Percentiles rank a stretch among this genome's conserved stretches.
Evolutionary conservation across 2,329 filamentous ascomycete species (phyloP).

Genomic region (Colletotrichum sojae): DNA sequence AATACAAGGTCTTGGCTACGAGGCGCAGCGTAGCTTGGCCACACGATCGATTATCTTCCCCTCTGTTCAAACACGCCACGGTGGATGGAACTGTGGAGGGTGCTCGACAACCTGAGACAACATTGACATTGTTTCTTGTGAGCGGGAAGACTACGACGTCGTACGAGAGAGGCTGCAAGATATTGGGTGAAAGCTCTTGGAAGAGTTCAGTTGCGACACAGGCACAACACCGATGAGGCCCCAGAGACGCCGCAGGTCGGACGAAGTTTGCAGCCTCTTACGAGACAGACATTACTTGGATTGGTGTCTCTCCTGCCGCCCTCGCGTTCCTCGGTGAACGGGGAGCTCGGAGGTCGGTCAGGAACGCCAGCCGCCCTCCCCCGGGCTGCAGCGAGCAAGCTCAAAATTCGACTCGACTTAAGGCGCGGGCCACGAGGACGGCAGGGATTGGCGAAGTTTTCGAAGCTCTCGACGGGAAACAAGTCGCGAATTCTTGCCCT

Average conservation of each 20-base stretch:
- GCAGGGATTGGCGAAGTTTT: conserved; percentile 7
- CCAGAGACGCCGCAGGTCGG: conserved; percentile 29
- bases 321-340: neutral
- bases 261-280: neutral
- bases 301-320: too few species aligned
- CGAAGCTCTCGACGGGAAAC: neutral
- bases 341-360: neutral
- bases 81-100: neutral
- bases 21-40: conserved; percentile 1
- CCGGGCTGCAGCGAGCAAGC: neutral
- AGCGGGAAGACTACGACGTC: neutral
- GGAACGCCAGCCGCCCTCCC: conserved; percentile 16
- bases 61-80: conserved; percentile 1
- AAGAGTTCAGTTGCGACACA: conserved; percentile 22
- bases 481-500: conserved; percentile 8
- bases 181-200: neutral
- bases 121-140: neutral
- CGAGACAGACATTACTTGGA: neutral
- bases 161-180: neutral
- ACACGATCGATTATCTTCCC: neutral
- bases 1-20: conserved; percentile 2
- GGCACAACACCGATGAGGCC: conserved; percentile 8
- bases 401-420: neutral
- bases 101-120: neutral
- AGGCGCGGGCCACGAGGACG: neutral